Base-by-base conservation (phyloP, 805 yeast species). In the Spathaspora passalidarum region DNA sequence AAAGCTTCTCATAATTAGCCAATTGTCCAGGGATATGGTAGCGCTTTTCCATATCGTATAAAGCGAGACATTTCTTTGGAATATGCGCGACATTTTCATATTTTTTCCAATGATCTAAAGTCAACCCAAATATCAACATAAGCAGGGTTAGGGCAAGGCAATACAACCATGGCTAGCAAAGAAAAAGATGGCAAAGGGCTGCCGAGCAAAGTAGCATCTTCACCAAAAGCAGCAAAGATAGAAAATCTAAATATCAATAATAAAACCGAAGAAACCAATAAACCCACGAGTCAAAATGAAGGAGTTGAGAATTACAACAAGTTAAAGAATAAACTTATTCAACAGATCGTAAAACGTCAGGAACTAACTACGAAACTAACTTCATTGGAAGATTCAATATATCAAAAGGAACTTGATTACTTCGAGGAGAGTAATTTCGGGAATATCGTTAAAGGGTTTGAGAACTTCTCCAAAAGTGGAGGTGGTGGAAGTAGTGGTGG, bases 361-460 rank as follows among this genome's bases (percentile, higher is more conserved):
- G 76, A 73, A 13, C 67, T 88, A n/a, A 92, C 88, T 50, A 76
- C 78, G 23, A 79, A 80, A 52, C 73, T 84, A 40, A 78, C 78
- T 18, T 65, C 63, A 38, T 60, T 89, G 5, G 96, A 91, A 57
- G 96, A 89, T 51, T 79, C 80, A 43, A 83, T 91, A 5, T 90
- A 81, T 66, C 84, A 81, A 40, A 80, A 81, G 52, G 98, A 91
- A 59, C 81, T 85, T 8, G 78, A 80, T 11, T 91, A 91, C 60
- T 78, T 91, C 40, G 79, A 84, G 22, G 90, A 86, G 43, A 80
- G 88, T 47, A 63, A 73, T 22, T 79, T 79, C 45, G 91, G 97
- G 0, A 91, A 88, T 62, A 84, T 92, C 21, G 86, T 89, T n/a
- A 85, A 86, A 51, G 98, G 98, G 1, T 91, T 90, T 56, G 97